Evolutionary conservation across 2,329 filamentous ascomycete species (phyloP).

Genomic region (Colletotrichum acutatum): DNA sequence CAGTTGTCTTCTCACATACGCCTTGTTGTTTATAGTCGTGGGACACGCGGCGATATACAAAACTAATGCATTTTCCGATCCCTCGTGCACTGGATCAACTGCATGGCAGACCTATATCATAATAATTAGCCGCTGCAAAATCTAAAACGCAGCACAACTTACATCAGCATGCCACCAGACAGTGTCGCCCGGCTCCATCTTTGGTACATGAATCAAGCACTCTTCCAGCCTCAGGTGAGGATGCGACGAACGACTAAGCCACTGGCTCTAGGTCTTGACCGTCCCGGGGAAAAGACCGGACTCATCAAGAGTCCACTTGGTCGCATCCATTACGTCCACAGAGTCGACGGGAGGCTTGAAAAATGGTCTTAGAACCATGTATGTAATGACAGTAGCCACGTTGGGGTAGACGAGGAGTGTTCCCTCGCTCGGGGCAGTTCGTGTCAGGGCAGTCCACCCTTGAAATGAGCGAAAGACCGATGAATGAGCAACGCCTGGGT

Average conservation of each 20-base stretch:
- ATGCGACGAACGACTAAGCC: constrained; percentile 47
- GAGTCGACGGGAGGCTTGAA: constrained; percentile 46
- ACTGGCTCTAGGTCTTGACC: constrained; percentile 46
- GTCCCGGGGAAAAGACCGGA: constrained; percentile 52
- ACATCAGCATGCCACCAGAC: constrained; percentile 55
- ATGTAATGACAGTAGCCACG: constrained; percentile 48
- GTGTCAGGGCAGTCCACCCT: constrained; percentile 56
- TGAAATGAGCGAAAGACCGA: constrained; percentile 52
- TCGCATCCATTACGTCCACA: constrained; percentile 47
- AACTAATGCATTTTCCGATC: constrained; percentile 45
- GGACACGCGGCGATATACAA: constrained; percentile 50
- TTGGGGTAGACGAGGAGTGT: constrained; percentile 53
- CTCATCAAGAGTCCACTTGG: constrained; percentile 49
- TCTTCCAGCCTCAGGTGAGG: constrained; percentile 51
- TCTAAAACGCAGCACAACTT: constrained; percentile 32
- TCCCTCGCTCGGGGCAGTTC: constrained; percentile 46
- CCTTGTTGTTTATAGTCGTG: constrained; percentile 42
- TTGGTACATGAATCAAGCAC: constrained; percentile 50
- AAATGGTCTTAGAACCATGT: constrained; percentile 54
- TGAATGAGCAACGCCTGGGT: constrained; percentile 49
- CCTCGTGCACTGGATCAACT: constrained; percentile 51
- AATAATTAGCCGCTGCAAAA: background rate
- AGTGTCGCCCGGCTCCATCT: constrained; percentile 50
- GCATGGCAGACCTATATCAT: constrained; percentile 47
- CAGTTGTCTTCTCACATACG: constrained; percentile 39